Evolutionary conservation across 768 basidiomycete genomes (phyloP).

Genomic region (Peribolospora baueri): DNA sequence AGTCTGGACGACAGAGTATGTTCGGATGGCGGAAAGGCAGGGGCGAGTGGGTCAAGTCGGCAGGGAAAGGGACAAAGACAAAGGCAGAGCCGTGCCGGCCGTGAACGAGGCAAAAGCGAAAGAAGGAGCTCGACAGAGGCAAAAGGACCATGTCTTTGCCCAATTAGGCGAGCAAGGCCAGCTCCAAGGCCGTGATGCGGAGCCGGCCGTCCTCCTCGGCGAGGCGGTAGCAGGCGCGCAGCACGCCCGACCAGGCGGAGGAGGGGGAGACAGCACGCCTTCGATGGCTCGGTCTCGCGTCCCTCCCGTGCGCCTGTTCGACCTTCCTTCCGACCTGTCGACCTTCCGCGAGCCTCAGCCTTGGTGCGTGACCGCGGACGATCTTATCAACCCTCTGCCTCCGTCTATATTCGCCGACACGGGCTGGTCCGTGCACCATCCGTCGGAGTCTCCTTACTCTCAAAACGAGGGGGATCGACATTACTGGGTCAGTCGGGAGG

Average conservation of each 20-base stretch:
- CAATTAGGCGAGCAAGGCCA: background rate
- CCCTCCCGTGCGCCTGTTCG: conserved; percentile 46
- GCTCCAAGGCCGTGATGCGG: background rate
- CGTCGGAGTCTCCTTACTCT: conserved; percentile 25
- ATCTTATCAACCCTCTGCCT: conserved; percentile 92
- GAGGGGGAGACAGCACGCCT: no score
- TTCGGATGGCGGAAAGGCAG: background rate
- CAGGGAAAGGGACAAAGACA: no score
- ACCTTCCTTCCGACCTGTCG: conserved; percentile 23
- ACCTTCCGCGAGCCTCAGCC: conserved; percentile 66
- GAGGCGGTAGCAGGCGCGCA: conserved; percentile 16
- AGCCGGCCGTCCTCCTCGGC: background rate
- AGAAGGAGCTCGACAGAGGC: no score
- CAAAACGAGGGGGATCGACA: conserved; percentile 34
- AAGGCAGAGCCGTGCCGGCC: no score
- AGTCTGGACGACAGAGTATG: conserved; percentile 33
- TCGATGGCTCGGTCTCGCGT: conserved; percentile 20
- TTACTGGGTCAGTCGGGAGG: conserved; percentile 79
- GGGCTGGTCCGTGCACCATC: conserved; percentile 68
- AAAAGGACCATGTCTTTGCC: background rate
- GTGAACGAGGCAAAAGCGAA: no score
- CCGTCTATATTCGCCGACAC: conserved; percentile 75
- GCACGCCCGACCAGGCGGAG: no score
- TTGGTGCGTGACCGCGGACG: conserved; percentile 87
- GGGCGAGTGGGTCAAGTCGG: no score